phyloP scores from a whole-genome alignment of 2,329 filamentous ascomycete species.

The Passalora sequoiae region DNA sequence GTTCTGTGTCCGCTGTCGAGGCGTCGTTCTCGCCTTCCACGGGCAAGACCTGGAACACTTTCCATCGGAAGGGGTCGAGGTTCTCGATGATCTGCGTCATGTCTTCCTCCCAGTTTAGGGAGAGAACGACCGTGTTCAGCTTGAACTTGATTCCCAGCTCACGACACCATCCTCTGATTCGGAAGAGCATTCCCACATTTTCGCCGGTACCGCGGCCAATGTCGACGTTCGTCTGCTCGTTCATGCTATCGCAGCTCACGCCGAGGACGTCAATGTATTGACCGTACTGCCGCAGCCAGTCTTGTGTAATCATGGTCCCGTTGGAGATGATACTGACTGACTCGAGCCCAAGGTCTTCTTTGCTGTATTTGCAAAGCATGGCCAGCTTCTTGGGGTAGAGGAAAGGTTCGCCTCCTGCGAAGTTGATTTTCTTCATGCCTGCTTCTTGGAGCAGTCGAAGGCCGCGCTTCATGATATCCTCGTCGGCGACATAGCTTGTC shows the following conservation, averaged over 20 bases:
- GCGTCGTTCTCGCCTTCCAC: conserved; percentile 52
- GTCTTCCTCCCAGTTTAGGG: conserved; percentile 46
- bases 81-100: conserved; percentile 32
- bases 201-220: conserved; percentile 45
- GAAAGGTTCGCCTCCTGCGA: conserved; percentile 53
- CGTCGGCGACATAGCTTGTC: conserved; percentile 40
- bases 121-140: conserved; percentile 52
- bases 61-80: conserved; percentile 51
- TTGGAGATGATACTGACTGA: conserved; percentile 53
- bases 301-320: conserved; percentile 44
- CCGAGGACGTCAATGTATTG: conserved; percentile 51
- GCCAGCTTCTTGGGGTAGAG: conserved; percentile 45
- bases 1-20: conserved; percentile 8
- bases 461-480: conserved; percentile 41
- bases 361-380: conserved; percentile 45
- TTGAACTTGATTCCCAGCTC: conserved; percentile 51
- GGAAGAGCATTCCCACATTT: conserved; percentile 10
- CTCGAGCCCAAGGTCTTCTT: conserved; percentile 45
- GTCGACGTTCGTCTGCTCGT: conserved; percentile 45
- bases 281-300: conserved; percentile 42
- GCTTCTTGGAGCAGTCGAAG: conserved; percentile 45
- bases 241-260: conserved; percentile 53
- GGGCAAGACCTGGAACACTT: conserved; percentile 52
- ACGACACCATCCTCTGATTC: conserved; percentile 39
- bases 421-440: conserved; percentile 54